A percentile compares a stretch with the other conserved stretches of the same genome.
These are phyloP conservation scores for Thelonectria rubi DNA, from an alignment of 2,329 filamentous ascomycete species.

Conservation along the genomic window DNA sequence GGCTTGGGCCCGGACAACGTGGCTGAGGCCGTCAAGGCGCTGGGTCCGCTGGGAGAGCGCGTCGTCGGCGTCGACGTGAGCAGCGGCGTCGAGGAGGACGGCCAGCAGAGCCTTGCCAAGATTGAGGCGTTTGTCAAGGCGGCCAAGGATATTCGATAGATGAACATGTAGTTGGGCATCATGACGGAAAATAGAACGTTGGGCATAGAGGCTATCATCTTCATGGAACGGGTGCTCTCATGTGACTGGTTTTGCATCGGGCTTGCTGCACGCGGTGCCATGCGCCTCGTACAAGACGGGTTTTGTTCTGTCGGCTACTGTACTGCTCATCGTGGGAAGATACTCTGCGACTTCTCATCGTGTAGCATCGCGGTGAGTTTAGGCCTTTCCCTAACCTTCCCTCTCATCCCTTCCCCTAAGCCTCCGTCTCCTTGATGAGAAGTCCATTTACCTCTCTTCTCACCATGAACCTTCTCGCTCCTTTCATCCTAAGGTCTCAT, in stretches of 20 bases:
- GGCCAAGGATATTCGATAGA: constrained; percentile 69
- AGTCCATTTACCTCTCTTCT: background rate
- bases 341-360: constrained; percentile 18
- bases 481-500: background rate
- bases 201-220: background rate
- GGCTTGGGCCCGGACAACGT: constrained; percentile 87
- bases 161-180: background rate
- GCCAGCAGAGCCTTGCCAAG: constrained; percentile 80
- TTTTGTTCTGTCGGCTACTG: background rate
- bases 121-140: constrained; percentile 83
- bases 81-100: constrained; percentile 88
- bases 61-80: constrained; percentile 91
- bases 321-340: constrained; percentile 16
- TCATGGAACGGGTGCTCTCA: no score
- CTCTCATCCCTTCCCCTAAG: background rate
- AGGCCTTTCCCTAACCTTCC: background rate
- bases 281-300: background rate
- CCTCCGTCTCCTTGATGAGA: background rate
- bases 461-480: background rate
- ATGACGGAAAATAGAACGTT: constrained; percentile 1
- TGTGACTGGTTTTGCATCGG: no score
- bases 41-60: constrained; percentile 68
- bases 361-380: background rate
- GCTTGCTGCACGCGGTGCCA: background rate
- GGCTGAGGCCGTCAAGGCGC: constrained; percentile 66